Evolutionary conservation across 1,139 yeast species (phyloP).

Genomic region (Suhomyces terraborum): DNA sequence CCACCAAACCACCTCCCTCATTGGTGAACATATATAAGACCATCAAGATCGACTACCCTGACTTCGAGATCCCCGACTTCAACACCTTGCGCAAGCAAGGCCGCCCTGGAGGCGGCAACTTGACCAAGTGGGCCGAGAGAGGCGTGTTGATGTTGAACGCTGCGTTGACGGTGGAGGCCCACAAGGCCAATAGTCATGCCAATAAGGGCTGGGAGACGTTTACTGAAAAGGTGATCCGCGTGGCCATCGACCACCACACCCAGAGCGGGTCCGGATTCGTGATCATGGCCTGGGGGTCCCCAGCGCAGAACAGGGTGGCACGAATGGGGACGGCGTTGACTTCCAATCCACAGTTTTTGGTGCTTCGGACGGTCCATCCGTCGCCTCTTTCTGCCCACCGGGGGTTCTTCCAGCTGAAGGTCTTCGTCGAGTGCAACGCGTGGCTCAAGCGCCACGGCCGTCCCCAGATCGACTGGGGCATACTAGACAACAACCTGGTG

Average conservation of each 20-base stretch:
- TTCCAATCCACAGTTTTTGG: constrained; percentile 36
- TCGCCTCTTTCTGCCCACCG: constrained; percentile 89
- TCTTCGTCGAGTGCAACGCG: constrained; percentile 69
- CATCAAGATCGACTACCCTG: constrained; percentile 69
- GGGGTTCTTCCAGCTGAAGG: constrained; percentile 75
- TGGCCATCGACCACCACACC: constrained; percentile 41
- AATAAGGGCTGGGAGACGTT: constrained; percentile 92
- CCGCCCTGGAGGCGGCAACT: constrained; percentile 58
- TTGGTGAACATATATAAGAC: constrained; percentile 84
- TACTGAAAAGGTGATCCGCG: constrained; percentile 67
- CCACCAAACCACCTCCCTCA: constrained; percentile 89
- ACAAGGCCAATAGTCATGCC: constrained; percentile 90
- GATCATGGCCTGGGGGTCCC: constrained; percentile 91
- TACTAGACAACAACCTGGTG: constrained; percentile 16
- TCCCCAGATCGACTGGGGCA: constrained; percentile 66
- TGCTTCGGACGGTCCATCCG: constrained; percentile 84
- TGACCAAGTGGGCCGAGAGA: constrained; percentile 81
- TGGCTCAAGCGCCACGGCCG: constrained; percentile 61
- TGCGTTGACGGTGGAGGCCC: constrained; percentile 89
- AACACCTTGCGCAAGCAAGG: constrained; percentile 30
- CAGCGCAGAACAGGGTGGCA: constrained; percentile 76
- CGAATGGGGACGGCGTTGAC: constrained; percentile 34
- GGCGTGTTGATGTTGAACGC: constrained; percentile 91
- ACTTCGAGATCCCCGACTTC: constrained; percentile 58
- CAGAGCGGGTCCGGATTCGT: constrained; percentile 54